phyloP scores from a whole-genome alignment of 2,329 filamentous ascomycete genomes.

The Pleomassaria siparia region DNA sequence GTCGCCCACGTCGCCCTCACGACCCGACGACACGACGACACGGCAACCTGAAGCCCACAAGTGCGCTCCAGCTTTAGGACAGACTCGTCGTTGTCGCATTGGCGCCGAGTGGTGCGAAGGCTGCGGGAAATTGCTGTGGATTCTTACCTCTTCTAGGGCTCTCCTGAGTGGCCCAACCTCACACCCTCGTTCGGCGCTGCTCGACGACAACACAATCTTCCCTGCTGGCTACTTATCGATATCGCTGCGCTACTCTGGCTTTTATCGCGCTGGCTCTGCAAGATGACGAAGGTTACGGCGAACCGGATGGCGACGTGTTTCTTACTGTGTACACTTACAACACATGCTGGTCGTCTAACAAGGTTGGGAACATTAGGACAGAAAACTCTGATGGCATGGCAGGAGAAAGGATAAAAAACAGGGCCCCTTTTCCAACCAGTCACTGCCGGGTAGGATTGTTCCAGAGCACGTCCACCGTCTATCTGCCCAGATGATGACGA shows the following conservation, averaged over 20 bases:
- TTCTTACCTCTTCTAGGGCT: no score
- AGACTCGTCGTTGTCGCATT: slow-evolving; percentile 12
- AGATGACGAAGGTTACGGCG: slow-evolving; percentile 6
- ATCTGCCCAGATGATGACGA: slow-evolving; percentile 22
- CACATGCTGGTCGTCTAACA: no score
- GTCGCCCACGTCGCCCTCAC: no score
- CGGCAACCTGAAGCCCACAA: slow-evolving; percentile 20
- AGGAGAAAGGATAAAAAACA: no score
- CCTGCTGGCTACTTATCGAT: slow-evolving; percentile 6
- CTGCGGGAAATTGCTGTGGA: slow-evolving; percentile 15
- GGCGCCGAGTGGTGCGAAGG: slow-evolving; percentile 18
- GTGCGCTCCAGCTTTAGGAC: slow-evolving; percentile 27
- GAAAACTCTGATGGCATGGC: neutral
- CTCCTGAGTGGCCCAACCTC: slow-evolving; percentile 3
- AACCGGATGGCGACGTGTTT: slow-evolving; percentile 12
- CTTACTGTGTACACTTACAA: no score
- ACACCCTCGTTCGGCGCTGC: no score
- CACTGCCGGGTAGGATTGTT: slow-evolving; percentile 15
- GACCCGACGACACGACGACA: slow-evolving; percentile 7
- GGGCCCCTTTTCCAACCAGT: slow-evolving; percentile 28
- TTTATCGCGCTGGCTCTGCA: slow-evolving; percentile 7
- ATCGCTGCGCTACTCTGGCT: neutral
- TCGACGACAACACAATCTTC: slow-evolving; percentile 1
- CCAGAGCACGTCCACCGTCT: slow-evolving; percentile 22
- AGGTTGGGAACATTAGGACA: slow-evolving; percentile 5